These are phyloP conservation scores for Mimosa bimucronata DNA, from an alignment of 306 rosid species.

Conservation along the genomic window DNA sequence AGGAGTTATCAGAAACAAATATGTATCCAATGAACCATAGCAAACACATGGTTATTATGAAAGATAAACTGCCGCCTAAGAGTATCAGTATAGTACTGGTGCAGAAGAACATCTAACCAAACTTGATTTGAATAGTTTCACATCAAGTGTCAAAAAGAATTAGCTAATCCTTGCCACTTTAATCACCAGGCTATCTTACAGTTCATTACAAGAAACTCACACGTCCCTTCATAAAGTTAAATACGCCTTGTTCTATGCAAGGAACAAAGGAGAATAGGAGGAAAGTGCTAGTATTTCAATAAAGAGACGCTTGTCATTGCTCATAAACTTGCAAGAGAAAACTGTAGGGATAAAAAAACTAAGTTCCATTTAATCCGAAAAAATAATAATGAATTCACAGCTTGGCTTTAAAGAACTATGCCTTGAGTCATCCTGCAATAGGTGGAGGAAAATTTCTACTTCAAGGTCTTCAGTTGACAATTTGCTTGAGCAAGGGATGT, in stretches of 20 bases:
- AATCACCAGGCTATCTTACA: neutral
- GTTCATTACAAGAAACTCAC: neutral
- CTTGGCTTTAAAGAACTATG: conserved; percentile 13
- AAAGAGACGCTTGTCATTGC: neutral
- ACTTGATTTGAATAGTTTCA: neutral
- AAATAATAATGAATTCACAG: neutral
- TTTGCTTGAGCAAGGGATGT: conserved; percentile 75
- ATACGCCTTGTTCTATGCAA: neutral
- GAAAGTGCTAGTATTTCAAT: neutral
- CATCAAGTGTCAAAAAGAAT: conserved; percentile 11
- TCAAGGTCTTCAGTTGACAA: conserved; percentile 86
- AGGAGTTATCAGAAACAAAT: too few relatives aligned
- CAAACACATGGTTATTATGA: neutral
- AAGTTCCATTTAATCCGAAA: neutral
- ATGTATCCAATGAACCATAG: neutral
- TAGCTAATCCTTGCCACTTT: neutral
- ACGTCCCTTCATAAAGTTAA: neutral
- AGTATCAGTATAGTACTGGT: neutral
- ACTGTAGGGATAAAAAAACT: neutral
- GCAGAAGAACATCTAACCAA: neutral
- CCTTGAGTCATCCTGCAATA: conserved; percentile 70
- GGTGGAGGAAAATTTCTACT: conserved; percentile 88
- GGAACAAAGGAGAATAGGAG: neutral
- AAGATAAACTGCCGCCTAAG: neutral
- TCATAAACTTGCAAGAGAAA: neutral